Conservation (phyloP, 73 alveolate genomes). For the Paramecium bursaria region DNA sequence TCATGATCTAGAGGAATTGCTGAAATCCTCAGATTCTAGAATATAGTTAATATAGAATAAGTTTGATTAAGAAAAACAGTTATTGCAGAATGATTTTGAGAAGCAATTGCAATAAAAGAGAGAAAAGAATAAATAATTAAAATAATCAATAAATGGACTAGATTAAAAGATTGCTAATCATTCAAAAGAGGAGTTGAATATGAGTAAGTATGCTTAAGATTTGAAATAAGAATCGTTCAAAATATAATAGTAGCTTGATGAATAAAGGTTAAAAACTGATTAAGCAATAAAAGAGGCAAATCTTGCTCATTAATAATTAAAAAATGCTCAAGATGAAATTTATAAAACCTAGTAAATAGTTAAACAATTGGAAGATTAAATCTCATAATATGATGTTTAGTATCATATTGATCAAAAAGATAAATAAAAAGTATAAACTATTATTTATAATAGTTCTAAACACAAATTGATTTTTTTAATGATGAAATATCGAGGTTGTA, state of each 20-base stretch:
- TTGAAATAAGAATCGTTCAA: slow-evolving; percentile 8
- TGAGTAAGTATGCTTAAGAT: background rate
- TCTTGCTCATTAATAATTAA: background rate
- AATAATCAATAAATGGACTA: background rate
- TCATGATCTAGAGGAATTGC: slow-evolving; percentile 7
- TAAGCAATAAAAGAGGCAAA: slow-evolving; percentile 4
- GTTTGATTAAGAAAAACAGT: slow-evolving; percentile 43
- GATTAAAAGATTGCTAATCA: background rate
- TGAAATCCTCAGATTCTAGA: slow-evolving; percentile 1
- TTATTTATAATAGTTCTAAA: too few species aligned
- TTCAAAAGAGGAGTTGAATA: slow-evolving; percentile 1
- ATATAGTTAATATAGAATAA: background rate
- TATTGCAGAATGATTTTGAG: background rate
- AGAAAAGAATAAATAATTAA: slow-evolving; percentile 27
- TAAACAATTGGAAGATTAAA: slow-evolving; percentile 1
- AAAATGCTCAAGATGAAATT: background rate
- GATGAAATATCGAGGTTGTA: background rate
- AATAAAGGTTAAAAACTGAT: slow-evolving; percentile 26
- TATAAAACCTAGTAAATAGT: background rate
- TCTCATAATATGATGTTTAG: slow-evolving; percentile 27
- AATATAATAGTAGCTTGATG: background rate
- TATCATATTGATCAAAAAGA: slow-evolving; percentile 47
- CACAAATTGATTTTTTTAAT: background rate
- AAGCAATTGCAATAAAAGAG: background rate
- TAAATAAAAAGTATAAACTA: slow-evolving; percentile 21